Evolutionary conservation across 176 grass and related monocot genomes (phyloP).

Genomic region (Eragrostis nindensis): DNA sequence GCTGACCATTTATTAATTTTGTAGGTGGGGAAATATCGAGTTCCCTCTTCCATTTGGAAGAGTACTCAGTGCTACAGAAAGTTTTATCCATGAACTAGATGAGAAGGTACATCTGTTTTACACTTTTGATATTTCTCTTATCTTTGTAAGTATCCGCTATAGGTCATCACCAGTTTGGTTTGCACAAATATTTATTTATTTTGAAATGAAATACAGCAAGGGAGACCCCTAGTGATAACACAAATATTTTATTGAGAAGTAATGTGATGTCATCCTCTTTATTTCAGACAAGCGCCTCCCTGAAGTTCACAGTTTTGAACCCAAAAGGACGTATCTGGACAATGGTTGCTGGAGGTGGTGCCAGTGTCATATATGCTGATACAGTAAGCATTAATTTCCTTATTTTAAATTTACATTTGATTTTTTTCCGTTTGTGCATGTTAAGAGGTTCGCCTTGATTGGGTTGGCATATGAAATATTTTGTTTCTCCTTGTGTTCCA

Average conservation of each 20-base stretch:
- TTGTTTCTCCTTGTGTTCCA: conserved; percentile 31
- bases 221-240: too few species aligned
- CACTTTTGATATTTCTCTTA: conserved; percentile 1
- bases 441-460: conserved; percentile 1
- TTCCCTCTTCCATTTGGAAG: conserved; percentile 89
- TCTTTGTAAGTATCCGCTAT: background rate
- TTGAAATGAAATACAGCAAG: too few species aligned
- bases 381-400: conserved; percentile 59
- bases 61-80: conserved; percentile 77
- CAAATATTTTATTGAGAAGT: conserved; percentile 17
- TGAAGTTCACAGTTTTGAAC: conserved; percentile 96
- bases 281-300: conserved; percentile 80
- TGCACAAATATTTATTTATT: too few species aligned
- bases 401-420: conserved; percentile 6
- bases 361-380: conserved; percentile 97
- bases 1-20: conserved; percentile 16
- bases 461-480: background rate
- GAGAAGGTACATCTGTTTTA: conserved; percentile 66
- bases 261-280: conserved; percentile 5
- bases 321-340: conserved; percentile 91
- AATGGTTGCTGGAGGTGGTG: conserved; percentile 96
- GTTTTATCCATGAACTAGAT: conserved; percentile 88
- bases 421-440: background rate
- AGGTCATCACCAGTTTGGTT: conserved; percentile 8
- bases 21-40: conserved; percentile 80